Evolutionary conservation across 441 rosid species (phyloP).

Genomic region (Erysimum cheiri): DNA sequence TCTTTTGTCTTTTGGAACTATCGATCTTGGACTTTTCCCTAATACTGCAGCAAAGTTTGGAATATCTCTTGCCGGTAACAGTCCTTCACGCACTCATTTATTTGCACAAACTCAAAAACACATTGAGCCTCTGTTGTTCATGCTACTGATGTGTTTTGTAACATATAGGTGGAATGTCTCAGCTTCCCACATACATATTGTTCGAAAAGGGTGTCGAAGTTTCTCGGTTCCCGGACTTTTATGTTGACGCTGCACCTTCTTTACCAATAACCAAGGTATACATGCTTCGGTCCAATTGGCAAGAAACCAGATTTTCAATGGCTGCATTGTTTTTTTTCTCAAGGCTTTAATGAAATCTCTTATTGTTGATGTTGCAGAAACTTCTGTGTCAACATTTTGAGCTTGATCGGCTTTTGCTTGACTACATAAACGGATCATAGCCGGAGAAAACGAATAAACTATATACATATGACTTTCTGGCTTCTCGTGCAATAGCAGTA

Average conservation of each 20-base stretch:
- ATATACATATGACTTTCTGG: not conserved
- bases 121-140: not conserved
- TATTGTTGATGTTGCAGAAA: constrained; percentile 60
- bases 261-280: constrained; percentile 75
- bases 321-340: constrained; percentile 15
- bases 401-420: constrained; percentile 76
- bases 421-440: constrained; percentile 71
- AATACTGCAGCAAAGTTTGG: constrained; percentile 83
- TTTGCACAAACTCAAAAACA: constrained; percentile 12
- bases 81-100: constrained; percentile 8
- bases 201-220: constrained; percentile 80
- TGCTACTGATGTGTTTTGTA: constrained; percentile 33
- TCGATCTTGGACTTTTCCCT: constrained; percentile 92
- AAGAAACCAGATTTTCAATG: not conserved
- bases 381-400: constrained; percentile 70
- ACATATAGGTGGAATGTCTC: constrained; percentile 67
- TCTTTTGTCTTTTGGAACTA: constrained; percentile 78
- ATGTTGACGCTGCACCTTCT: constrained; percentile 61
- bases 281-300: not conserved
- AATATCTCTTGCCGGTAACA: constrained; percentile 75
- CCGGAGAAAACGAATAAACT: not conserved
- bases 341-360: constrained; percentile 16
- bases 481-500: constrained; percentile 16
- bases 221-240: constrained; percentile 77
- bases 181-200: constrained; percentile 85